Conservation (phyloP, 768 basidiomycete genomes). For the Fistulinella prunicolor region DNA sequence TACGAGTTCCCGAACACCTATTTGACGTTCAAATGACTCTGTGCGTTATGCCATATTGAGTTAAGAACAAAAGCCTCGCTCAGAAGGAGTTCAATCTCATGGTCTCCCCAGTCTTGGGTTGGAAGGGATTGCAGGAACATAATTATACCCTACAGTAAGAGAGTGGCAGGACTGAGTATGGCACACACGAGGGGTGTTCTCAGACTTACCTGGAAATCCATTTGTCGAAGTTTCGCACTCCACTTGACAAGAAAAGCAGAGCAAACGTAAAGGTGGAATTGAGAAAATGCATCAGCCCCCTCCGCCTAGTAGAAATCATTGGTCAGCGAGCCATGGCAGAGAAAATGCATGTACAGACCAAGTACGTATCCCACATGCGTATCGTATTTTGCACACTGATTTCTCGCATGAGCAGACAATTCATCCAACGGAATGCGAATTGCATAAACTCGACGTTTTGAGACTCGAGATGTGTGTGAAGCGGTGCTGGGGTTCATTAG, state of each 20-base stretch:
- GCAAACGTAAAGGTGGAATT: conserved; percentile 98
- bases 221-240: conserved; percentile 88
- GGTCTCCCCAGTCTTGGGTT: conserved; percentile 92
- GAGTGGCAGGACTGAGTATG: conserved; percentile 1
- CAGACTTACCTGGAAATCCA: conserved; percentile 91
- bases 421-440: conserved; percentile 99
- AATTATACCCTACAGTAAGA: conserved; percentile 76
- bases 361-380: conserved; percentile 99
- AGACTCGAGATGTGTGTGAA: conserved; percentile 80
- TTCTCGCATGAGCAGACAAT: conserved; percentile 96
- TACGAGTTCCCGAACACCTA: conserved; percentile 13
- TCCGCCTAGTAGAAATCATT: conserved; percentile 65
- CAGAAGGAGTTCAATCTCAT: conserved; percentile 92
- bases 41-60: conserved; percentile 90
- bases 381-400: conserved; percentile 96
- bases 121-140: conserved; percentile 96
- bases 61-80: conserved; percentile 94
- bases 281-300: conserved; percentile 96
- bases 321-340: not conserved
- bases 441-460: conserved; percentile 99
- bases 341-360: conserved; percentile 52
- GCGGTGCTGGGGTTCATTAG: conserved; percentile 54
- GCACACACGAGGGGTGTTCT: not conserved
- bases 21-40: conserved; percentile 76
- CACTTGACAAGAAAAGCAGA: conserved; percentile 95